Percentiles rank a stretch among this genome's conserved stretches.
These are phyloP conservation scores for Betula pendula DNA, from an alignment of 306 rosid genomes.

Conservation along the genomic window DNA sequence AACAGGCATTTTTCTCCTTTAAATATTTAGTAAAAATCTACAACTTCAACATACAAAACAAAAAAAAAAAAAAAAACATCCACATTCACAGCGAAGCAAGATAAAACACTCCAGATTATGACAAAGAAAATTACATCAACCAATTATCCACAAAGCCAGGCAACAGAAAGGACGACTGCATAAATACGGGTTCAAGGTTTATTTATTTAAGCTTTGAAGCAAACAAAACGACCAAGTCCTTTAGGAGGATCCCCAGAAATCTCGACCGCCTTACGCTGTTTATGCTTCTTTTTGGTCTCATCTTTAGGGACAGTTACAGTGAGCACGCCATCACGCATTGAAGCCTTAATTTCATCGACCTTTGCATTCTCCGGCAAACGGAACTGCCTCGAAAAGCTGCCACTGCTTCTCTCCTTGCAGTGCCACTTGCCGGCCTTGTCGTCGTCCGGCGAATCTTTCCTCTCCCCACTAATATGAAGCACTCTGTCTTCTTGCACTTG, in stretches of 20 bases:
- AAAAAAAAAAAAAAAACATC: too few species aligned
- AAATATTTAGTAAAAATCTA: neutral
- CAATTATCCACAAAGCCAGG: neutral
- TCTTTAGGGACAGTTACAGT: slow-evolving; percentile 49
- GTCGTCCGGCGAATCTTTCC: slow-evolving; percentile 26
- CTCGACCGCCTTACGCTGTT: slow-evolving; percentile 28
- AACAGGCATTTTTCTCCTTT: too few species aligned
- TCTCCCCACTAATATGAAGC: slow-evolving; percentile 48
- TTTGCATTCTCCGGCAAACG: slow-evolving; percentile 56
- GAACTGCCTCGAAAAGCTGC: slow-evolving; percentile 40
- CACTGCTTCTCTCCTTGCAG: slow-evolving; percentile 53
- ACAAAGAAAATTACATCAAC: neutral
- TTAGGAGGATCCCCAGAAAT: slow-evolving; percentile 36
- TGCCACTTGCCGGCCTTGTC: slow-evolving; percentile 48
- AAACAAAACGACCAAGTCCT: slow-evolving; percentile 58
- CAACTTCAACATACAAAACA: neutral
- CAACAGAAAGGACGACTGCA: neutral
- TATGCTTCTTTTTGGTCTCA: slow-evolving; percentile 35
- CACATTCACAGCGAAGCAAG: neutral
- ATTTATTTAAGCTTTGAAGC: slow-evolving; percentile 58
- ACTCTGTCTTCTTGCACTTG: slow-evolving; percentile 42
- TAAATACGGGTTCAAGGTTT: too few species aligned
- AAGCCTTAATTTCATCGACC: slow-evolving; percentile 52
- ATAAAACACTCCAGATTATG: neutral
- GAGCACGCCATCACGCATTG: slow-evolving; percentile 57